Percentiles rank a stretch among this genome's conserved stretches.
Conservation (phyloP, 2,329 filamentous ascomycete species). For the Monosporascus sp. region DNA sequence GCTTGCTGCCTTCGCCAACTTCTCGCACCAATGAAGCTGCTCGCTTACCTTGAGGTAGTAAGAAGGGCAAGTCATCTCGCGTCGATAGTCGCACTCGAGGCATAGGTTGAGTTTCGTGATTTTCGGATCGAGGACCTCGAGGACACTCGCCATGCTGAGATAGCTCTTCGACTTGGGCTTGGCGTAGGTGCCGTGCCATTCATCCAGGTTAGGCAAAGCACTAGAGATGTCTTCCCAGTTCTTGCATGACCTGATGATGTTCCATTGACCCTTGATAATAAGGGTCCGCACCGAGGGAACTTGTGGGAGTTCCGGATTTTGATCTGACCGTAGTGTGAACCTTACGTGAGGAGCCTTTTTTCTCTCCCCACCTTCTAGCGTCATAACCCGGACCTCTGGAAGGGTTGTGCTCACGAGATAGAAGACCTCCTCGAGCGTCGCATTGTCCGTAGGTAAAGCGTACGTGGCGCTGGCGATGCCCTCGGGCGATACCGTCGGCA, state of each 20-base stretch:
- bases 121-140: slow-evolving; percentile 51
- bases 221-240: slow-evolving; percentile 59
- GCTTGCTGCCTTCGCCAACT: slow-evolving; percentile 55
- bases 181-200: slow-evolving; percentile 60
- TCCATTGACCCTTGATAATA: slow-evolving; percentile 73
- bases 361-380: slow-evolving; percentile 70
- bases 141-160: slow-evolving; percentile 59
- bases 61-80: slow-evolving; percentile 54
- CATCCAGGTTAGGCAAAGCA: slow-evolving; percentile 60
- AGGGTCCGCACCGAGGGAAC: slow-evolving; percentile 59
- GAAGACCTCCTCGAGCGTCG: slow-evolving; percentile 66
- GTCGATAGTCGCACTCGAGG: slow-evolving; percentile 66
- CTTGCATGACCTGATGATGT: slow-evolving; percentile 58
- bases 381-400: slow-evolving; percentile 59
- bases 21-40: slow-evolving; percentile 59
- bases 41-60: slow-evolving; percentile 57
- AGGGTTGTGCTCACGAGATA: slow-evolving; percentile 55
- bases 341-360: slow-evolving; percentile 69
- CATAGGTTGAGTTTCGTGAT: slow-evolving; percentile 62
- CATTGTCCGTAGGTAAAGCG: slow-evolving; percentile 58
- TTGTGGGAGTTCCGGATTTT: slow-evolving; percentile 33
- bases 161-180: slow-evolving; percentile 72
- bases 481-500: slow-evolving; percentile 50
- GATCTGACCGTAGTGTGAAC: slow-evolving; percentile 32
- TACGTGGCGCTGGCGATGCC: slow-evolving; percentile 55